A percentile compares a stretch with the other conserved stretches of the same genome.
phyloP scores from a whole-genome alignment of 495 filamentous ascomycete species.

The Aspergillus asperescens region DNA sequence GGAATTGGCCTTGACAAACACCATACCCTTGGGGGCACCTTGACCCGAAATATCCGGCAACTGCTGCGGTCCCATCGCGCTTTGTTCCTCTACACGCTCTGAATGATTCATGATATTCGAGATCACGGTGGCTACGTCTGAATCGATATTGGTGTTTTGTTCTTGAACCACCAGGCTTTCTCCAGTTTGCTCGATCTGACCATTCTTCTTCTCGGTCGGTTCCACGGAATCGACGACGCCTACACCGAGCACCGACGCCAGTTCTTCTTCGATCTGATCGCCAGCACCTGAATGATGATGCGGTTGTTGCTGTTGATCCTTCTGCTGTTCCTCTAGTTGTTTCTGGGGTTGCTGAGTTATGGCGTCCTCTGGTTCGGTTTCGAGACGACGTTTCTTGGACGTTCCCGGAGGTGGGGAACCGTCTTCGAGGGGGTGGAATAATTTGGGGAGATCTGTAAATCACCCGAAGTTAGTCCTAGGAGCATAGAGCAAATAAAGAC shows the following conservation, averaged over 20 bases:
- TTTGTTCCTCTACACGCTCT: conserved; percentile 44
- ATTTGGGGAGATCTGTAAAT: conserved; percentile 24
- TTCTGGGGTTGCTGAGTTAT: conserved; percentile 13
- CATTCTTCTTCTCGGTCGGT: conserved; percentile 13
- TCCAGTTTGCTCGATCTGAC: conserved; percentile 18
- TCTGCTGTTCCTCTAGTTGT: conserved; percentile 16
- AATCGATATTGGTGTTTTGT: conserved; percentile 22
- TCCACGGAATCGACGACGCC: conserved; percentile 29
- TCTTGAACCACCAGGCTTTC: conserved; percentile 19
- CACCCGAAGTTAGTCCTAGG: neutral
- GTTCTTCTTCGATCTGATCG: conserved; percentile 40
- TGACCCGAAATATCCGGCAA: conserved; percentile 26
- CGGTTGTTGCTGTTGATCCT: neutral
- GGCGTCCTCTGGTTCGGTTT: conserved; percentile 26
- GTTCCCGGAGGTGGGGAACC: conserved; percentile 32
- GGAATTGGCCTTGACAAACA: conserved; percentile 49
- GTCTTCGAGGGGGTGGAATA: conserved; percentile 30
- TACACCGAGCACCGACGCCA: conserved; percentile 36
- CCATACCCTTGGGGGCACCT: conserved; percentile 32
- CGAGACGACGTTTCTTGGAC: conserved; percentile 42
- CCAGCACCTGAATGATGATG: conserved; percentile 17
- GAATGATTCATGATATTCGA: conserved; percentile 46
- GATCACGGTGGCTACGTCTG: conserved; percentile 37
- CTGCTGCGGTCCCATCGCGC: conserved; percentile 36
- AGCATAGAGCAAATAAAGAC: neutral